Base-by-base conservation (phyloP, 257 asterid genomes). In the Solanum chilense region DNA sequence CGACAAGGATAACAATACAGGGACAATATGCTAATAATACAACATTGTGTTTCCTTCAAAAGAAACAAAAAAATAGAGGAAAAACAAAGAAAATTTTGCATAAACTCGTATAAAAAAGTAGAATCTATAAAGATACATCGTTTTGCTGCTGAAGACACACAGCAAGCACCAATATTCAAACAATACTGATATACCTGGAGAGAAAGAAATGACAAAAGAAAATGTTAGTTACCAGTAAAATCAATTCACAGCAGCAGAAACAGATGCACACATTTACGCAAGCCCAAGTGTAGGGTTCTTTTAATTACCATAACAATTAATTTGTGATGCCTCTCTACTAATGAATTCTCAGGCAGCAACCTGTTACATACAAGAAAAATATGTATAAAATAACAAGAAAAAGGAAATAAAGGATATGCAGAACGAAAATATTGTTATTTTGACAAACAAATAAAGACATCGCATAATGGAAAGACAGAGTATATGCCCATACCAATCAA, bases 341-440 rank as follows among this genome's bases (percentile, higher is more conserved):
- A 70, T 47, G n/a, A 29, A 5, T 73, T 86, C 86, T 89, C 82
- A 93, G 83, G 92, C 93, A 68, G 90, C 92, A 93, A 85, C 92
- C 95, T 92, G 89, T 21, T 70, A 87, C 88, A 75, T 68, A 15
- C 9, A 23, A 58, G 33, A 35, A 70, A 33, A n/a, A 71, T 7
- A 49, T 85, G 87, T 70, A 74, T 31, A 6, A 52, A 45, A 23
- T 70, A 29, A 25, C 49, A 31, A 7, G 16, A 14, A 6, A 4
- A 33, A 41, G 71, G 29, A 29, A 60, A 18, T 12, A 60, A 18
- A 83, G 29, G 41, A 18, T 44, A 35, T 23, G 68, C 21, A 71
- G 39, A 49, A 27, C 20, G 6, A 31, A 29, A 69, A 85, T 20
- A 15, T 6, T 11, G 16, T 85, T 42, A 16, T 18, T 49, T 85